Percentiles rank a stretch among this genome's conserved stretches.
Evolutionary conservation across 371 early-diverging fungal species (phyloP).

Genomic region (Mortierella sp.): DNA sequence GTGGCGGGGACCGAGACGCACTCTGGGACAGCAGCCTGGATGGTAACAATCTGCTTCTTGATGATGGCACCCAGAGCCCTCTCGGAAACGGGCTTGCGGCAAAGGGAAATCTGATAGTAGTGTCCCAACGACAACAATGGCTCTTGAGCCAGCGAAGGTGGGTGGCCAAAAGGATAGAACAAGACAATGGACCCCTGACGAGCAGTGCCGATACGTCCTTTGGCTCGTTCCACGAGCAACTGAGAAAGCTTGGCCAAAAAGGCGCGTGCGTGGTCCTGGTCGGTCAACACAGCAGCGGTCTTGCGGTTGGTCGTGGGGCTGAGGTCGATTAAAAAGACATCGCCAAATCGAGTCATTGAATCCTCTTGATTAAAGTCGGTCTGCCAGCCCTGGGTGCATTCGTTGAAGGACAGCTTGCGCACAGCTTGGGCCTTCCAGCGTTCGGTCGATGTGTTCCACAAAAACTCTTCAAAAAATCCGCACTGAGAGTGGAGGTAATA

Average conservation of each 20-base stretch:
- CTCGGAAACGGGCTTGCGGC: slow-evolving; percentile 55
- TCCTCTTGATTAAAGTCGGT: slow-evolving; percentile 28
- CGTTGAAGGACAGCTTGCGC: slow-evolving; percentile 35
- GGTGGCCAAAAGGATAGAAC: slow-evolving; percentile 56
- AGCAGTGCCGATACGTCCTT: slow-evolving; percentile 33
- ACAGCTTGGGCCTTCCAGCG: slow-evolving; percentile 41
- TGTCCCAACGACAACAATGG: slow-evolving; percentile 40
- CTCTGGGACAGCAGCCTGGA: slow-evolving; percentile 33
- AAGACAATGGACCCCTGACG: slow-evolving; percentile 48
- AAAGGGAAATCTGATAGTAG: slow-evolving; percentile 52
- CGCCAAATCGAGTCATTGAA: slow-evolving; percentile 36
- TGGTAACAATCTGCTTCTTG: slow-evolving; percentile 41
- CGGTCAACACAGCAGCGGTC: slow-evolving; percentile 27
- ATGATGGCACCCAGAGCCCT: slow-evolving; percentile 51
- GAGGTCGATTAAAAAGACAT: slow-evolving; percentile 51
- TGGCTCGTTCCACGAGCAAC: slow-evolving; percentile 33
- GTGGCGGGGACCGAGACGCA: slow-evolving; percentile 3
- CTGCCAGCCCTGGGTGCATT: slow-evolving; percentile 45
- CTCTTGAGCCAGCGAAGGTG: slow-evolving; percentile 53
- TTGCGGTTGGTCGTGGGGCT: slow-evolving; percentile 47
- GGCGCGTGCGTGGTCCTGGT: slow-evolving; percentile 37
- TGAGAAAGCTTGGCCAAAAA: slow-evolving; percentile 39
- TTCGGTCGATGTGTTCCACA: slow-evolving; percentile 40
- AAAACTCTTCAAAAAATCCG: slow-evolving; percentile 50
- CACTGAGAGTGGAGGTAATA: slow-evolving; percentile 56